Percentiles rank a stretch among this genome's conserved stretches.
These are phyloP conservation scores for Neopestalotiopsis rosae DNA, from an alignment of 2,329 filamentous ascomycete genomes.

Conservation along the genomic window DNA sequence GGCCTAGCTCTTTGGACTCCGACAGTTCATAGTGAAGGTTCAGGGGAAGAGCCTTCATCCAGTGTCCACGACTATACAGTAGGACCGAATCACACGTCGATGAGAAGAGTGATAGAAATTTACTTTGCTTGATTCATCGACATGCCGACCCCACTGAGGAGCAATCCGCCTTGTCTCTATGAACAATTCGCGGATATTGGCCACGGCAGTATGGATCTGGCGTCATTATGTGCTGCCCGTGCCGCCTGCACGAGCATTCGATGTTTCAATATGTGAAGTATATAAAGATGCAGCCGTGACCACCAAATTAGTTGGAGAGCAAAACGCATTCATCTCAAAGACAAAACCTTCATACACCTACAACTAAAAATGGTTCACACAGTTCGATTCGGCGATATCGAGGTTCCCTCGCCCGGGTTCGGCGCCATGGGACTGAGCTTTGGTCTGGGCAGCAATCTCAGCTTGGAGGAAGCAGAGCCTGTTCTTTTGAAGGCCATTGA, in stretches of 20 bases:
- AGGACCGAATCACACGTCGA: not conserved
- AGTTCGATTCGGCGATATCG: slow-evolving; percentile 41
- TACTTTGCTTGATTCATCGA: not conserved
- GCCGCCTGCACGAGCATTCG: too few species aligned
- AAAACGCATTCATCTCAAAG: not conserved
- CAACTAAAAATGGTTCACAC: slow-evolving; percentile 42
- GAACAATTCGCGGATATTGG: not conserved
- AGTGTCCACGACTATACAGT: not conserved
- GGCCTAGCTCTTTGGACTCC: not conserved
- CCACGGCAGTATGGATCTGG: too few species aligned
- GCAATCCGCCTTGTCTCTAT: not conserved
- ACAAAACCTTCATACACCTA: not conserved
- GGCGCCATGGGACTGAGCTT: slow-evolving; percentile 56
- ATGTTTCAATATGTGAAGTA: not conserved
- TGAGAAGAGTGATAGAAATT: not conserved
- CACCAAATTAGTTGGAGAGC: not conserved
- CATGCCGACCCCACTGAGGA: not conserved
- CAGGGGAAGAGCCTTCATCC: not conserved
- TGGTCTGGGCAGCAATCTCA: slow-evolving; percentile 47
- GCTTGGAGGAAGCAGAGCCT: slow-evolving; percentile 50
- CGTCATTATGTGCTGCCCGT: too few species aligned
- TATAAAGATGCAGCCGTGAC: not conserved
- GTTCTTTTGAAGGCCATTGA: slow-evolving; percentile 55
- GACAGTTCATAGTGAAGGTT: not conserved
- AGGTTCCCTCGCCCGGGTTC: slow-evolving; percentile 50